These are phyloP conservation scores for Pichia cactophila DNA, from an alignment of 1,139 yeast species.

Conservation along the genomic window DNA sequence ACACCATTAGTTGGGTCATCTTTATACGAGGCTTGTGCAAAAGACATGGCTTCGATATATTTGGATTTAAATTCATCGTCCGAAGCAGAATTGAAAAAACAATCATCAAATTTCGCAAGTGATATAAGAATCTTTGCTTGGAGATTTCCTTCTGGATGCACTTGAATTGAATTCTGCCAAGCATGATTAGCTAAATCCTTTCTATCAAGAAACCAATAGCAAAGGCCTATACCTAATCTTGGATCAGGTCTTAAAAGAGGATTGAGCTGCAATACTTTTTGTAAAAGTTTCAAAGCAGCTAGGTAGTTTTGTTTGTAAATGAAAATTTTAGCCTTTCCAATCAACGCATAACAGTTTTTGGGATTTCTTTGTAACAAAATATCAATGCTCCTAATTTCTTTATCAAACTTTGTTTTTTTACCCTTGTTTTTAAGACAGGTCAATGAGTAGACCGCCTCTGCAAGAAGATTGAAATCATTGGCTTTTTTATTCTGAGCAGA, in stretches of 20 bases:
- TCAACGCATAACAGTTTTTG: constrained; percentile 61
- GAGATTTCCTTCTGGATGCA: constrained; percentile 48
- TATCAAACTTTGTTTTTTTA: constrained; percentile 38
- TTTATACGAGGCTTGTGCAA: constrained; percentile 27
- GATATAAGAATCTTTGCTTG: constrained; percentile 62
- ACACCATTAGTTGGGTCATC: constrained; percentile 27
- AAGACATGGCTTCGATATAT: constrained; percentile 41
- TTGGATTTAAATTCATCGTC: constrained; percentile 51
- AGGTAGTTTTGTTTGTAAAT: constrained; percentile 67
- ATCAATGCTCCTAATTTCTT: constrained; percentile 60
- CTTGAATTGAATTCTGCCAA: constrained; percentile 73
- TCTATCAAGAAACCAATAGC: constrained; percentile 86
- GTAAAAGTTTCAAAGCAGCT: constrained; percentile 74
- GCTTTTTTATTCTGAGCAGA: constrained; percentile 18
- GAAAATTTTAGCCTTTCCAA: constrained; percentile 79
- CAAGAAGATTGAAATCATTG: constrained; percentile 18
- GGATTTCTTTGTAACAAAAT: constrained; percentile 41
- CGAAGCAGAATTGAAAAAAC: constrained; percentile 49
- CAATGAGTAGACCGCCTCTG: constrained; percentile 24
- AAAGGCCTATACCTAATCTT: constrained; percentile 87
- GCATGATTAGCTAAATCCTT: constrained; percentile 67
- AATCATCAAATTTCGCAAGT: constrained; percentile 59
- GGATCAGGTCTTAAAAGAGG: constrained; percentile 87
- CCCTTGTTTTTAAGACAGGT: constrained; percentile 21
- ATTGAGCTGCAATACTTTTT: constrained; percentile 67